phyloP scores from a whole-genome alignment of 2,329 filamentous ascomycete species.

The Cladosporium sp. region DNA sequence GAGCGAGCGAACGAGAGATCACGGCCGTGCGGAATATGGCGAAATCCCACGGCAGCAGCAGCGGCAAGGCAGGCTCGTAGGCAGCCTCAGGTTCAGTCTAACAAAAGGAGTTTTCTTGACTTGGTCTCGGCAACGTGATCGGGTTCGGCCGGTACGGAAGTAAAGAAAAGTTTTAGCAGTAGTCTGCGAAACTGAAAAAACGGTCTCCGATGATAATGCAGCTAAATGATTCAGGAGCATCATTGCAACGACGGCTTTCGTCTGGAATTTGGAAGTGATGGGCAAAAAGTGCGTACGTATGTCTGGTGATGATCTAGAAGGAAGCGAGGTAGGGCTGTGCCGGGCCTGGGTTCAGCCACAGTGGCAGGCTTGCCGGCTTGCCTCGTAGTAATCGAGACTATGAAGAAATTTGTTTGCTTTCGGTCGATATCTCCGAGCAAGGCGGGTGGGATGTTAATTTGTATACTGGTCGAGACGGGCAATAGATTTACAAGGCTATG shows the following conservation, averaged over 20 bases:
- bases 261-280: background rate
- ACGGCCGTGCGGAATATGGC: constrained; percentile 3
- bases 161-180: background rate
- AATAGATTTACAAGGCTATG: background rate
- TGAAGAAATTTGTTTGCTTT: background rate
- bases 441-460: background rate
- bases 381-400: background rate
- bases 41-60: background rate
- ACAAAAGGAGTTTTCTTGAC: background rate
- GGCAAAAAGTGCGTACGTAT: background rate
- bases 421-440: constrained; percentile 1
- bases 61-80: background rate
- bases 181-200: background rate
- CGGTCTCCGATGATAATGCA: background rate
- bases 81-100: background rate
- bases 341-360: background rate
- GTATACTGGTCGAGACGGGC: background rate
- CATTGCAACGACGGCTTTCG: background rate
- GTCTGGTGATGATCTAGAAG: background rate
- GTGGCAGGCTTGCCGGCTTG: background rate
- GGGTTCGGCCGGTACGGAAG: background rate
- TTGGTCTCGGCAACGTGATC: background rate
- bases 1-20: background rate
- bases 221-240: background rate
- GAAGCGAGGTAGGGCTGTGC: constrained; percentile 9